These are phyloP conservation scores for Fraxinus sp. DNA, from an alignment of 305 asterid genomes.

Conservation along the genomic window DNA sequence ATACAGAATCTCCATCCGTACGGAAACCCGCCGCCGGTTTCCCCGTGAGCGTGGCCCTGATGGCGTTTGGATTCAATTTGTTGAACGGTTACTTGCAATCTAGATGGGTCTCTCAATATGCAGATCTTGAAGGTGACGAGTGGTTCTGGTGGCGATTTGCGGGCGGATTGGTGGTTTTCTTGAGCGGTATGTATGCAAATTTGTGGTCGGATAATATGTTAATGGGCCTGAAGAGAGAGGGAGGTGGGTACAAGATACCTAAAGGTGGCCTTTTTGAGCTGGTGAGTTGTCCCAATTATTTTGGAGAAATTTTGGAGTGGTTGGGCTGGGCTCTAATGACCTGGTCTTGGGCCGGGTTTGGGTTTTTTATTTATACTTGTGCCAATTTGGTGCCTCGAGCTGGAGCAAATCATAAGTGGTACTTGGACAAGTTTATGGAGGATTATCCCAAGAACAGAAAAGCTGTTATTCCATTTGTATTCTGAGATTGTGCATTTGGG, in stretches of 20 bases:
- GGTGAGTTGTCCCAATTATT: constrained; percentile 80
- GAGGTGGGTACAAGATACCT: constrained; percentile 66
- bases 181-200: constrained; percentile 56
- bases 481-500: constrained; percentile 27
- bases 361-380: constrained; percentile 61
- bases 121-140: constrained; percentile 33
- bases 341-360: constrained; percentile 85
- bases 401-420: constrained; percentile 61
- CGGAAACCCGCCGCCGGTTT: constrained; percentile 3
- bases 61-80: constrained; percentile 37
- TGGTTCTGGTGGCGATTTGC: constrained; percentile 55
- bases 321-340: constrained; percentile 86
- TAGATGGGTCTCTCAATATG: constrained; percentile 62
- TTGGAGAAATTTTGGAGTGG: constrained; percentile 89
- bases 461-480: constrained; percentile 73
- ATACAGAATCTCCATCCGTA: background rate
- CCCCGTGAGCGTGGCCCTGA: constrained; percentile 28
- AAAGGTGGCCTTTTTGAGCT: constrained; percentile 70
- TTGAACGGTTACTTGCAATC: constrained; percentile 55
- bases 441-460: constrained; percentile 73
- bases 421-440: constrained; percentile 71
- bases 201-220: constrained; percentile 54
- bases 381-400: constrained; percentile 85
- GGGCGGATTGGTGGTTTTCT: constrained; percentile 40
- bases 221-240: constrained; percentile 51